A percentile compares a stretch with the other conserved stretches of the same genome.
Conservation (phyloP, 257 asterid genomes). For the Forsythia viridissima region DNA sequence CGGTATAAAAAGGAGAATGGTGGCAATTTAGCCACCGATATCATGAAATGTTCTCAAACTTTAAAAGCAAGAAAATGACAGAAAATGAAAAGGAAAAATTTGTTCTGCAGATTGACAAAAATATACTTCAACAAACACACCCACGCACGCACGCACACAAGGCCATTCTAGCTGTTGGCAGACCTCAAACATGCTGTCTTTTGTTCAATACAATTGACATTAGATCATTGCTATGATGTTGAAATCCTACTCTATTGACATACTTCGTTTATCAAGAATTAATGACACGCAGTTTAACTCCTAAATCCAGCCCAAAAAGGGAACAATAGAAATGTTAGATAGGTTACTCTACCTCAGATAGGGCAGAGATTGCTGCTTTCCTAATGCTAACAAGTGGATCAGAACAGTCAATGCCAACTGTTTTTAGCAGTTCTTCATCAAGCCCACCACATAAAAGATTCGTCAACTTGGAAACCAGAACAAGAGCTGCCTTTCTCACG, state of each 20-base stretch:
- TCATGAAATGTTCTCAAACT: constrained; percentile 7
- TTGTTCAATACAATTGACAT: not conserved
- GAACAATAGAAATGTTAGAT: not conserved
- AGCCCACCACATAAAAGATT: constrained; percentile 61
- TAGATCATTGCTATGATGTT: not conserved
- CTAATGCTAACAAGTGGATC: constrained; percentile 97
- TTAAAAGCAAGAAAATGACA: constrained; percentile 1
- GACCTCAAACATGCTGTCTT: not conserved
- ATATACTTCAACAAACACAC: not conserved
- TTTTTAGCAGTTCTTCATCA: constrained; percentile 71
- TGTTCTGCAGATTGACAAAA: not conserved
- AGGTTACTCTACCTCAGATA: constrained; percentile 78
- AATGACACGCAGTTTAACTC: not conserved
- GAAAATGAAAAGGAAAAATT: constrained; percentile 3
- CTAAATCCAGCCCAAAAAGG: not conserved
- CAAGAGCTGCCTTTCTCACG: constrained; percentile 90
- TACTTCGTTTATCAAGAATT: not conserved
- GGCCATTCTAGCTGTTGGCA: constrained; percentile 1
- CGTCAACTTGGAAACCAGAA: constrained; percentile 70
- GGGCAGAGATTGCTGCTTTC: constrained; percentile 79
- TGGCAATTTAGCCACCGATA: constrained; percentile 13
- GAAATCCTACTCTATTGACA: not conserved
- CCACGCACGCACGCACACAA: not conserved
- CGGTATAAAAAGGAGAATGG: not conserved
- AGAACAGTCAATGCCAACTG: constrained; percentile 87